A percentile compares a stretch with the other conserved stretches of the same genome.
These are phyloP conservation scores for Lojkania enalia DNA, from an alignment of 2,329 filamentous ascomycete species.

Conservation along the genomic window DNA sequence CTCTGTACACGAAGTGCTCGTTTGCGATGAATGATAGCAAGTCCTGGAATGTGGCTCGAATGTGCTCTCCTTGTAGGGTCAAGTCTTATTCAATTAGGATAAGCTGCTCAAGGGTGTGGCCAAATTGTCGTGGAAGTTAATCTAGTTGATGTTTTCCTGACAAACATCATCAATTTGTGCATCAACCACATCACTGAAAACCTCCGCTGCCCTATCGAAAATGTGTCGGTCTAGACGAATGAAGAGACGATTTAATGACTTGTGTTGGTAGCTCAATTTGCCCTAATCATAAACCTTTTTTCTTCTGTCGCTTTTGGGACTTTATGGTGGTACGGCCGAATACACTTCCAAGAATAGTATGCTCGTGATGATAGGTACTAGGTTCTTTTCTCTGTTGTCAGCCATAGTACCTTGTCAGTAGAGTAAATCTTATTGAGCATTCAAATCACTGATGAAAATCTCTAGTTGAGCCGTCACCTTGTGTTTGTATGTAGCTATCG, in stretches of 20 bases:
- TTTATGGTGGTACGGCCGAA: constrained; percentile 8
- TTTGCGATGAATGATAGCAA: neutral
- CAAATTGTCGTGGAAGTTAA: neutral
- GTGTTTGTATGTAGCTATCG: constrained; percentile 2
- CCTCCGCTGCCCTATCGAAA: constrained; percentile 1
- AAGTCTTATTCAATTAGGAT: neutral
- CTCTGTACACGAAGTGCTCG: neutral
- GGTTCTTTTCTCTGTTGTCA: constrained; percentile 14
- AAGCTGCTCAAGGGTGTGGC: neutral
- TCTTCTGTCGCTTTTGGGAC: constrained; percentile 17
- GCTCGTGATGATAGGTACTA: constrained; percentile 20
- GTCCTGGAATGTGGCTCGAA: neutral
- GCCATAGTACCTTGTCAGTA: constrained; percentile 15
- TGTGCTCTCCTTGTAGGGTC: neutral
- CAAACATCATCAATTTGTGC: neutral
- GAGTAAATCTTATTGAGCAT: neutral
- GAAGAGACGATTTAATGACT: constrained; percentile 10
- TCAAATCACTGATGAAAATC: constrained; percentile 12
- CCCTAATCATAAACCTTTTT: constrained; percentile 8
- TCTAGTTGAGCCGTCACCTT: constrained; percentile 11
- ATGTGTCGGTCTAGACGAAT: neutral
- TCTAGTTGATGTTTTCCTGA: neutral
- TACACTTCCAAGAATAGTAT: constrained; percentile 18
- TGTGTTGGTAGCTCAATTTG: constrained; percentile 8
- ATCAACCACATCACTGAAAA: neutral